Percentiles rank a stretch among this genome's conserved stretches.
These are phyloP conservation scores for Hanseniaspora thailandica DNA, from an alignment of 805 yeast genomes.

Conservation along the genomic window DNA sequence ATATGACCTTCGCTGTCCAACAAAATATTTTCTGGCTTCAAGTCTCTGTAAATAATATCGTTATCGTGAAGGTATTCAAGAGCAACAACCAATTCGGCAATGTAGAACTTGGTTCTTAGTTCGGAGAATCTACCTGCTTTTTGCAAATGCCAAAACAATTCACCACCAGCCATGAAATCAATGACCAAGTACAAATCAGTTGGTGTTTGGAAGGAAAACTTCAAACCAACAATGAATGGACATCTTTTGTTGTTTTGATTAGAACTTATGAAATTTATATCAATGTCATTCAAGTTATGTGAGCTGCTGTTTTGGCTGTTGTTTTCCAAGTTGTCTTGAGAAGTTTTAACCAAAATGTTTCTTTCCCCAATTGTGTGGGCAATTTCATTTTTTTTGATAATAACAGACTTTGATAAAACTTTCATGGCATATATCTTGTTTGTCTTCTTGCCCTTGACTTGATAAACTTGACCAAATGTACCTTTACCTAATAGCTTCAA, in stretches of 20 bases:
- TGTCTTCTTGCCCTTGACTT: constrained; percentile 84
- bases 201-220: constrained; percentile 93
- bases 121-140: constrained; percentile 90
- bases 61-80: constrained; percentile 89
- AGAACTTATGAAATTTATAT: not conserved
- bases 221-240: constrained; percentile 90
- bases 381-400: constrained; percentile 91
- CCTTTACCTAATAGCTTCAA: constrained; percentile 87
- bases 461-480: constrained; percentile 95
- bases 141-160: constrained; percentile 90
- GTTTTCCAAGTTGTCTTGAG: constrained; percentile 28
- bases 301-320: not conserved
- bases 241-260: constrained; percentile 44
- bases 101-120: constrained; percentile 89
- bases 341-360: constrained; percentile 83
- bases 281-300: not conserved
- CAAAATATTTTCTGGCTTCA: constrained; percentile 91
- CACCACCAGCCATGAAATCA: constrained; percentile 98
- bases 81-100: constrained; percentile 89
- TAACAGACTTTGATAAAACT: constrained; percentile 83
- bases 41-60: constrained; percentile 90
- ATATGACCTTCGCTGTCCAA: constrained; percentile 95
- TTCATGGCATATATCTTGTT: constrained; percentile 94
- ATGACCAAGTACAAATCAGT: constrained; percentile 85
- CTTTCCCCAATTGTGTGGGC: constrained; percentile 98